Percentiles rank a stretch among this genome's conserved stretches.
Evolutionary conservation across 2,329 filamentous ascomycete species (phyloP).

Genomic region (Penicillium sp.): DNA sequence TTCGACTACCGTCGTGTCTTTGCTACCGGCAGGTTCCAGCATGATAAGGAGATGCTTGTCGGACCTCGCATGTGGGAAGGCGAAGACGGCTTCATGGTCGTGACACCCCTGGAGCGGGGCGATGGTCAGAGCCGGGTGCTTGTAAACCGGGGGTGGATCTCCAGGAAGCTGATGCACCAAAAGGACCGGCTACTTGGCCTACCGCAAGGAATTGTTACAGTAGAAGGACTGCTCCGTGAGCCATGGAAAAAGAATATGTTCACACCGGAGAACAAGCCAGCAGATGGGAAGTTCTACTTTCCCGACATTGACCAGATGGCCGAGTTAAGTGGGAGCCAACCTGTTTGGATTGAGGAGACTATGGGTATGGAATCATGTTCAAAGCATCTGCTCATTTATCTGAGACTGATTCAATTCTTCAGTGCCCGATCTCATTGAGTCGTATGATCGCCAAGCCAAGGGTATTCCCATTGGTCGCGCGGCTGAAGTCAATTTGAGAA

Average conservation of each 20-base stretch:
- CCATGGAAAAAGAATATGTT: slow-evolving; percentile 99
- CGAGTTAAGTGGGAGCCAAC: slow-evolving; percentile 71
- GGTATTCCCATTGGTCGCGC: slow-evolving; percentile 87
- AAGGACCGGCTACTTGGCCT: slow-evolving; percentile 61
- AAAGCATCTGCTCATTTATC: not conserved
- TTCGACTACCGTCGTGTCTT: slow-evolving; percentile 89
- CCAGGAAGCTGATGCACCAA: slow-evolving; percentile 68
- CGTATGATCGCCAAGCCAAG: slow-evolving; percentile 70
- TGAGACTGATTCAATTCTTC: slow-evolving; percentile 16
- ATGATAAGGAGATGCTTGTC: slow-evolving; percentile 95
- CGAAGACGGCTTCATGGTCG: slow-evolving; percentile 82
- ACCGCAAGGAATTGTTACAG: slow-evolving; percentile 66
- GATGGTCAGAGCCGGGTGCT: slow-evolving; percentile 65
- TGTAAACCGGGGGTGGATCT: slow-evolving; percentile 89
- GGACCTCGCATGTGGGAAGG: slow-evolving; percentile 87
- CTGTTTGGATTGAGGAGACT: slow-evolving; percentile 93
- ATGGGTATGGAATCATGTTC: slow-evolving; percentile 65
- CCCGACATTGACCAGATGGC: slow-evolving; percentile 94
- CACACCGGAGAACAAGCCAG: slow-evolving; percentile 83
- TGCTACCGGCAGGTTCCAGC: slow-evolving; percentile 69
- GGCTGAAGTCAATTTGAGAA: slow-evolving; percentile 86
- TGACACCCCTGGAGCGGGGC: slow-evolving; percentile 81
- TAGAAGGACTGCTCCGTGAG: slow-evolving; percentile 81
- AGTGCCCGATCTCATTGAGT: slow-evolving; percentile 76
- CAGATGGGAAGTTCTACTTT: slow-evolving; percentile 87